phyloP scores from a whole-genome alignment of 106 monocot species.

The Chionographis japonica region DNA sequence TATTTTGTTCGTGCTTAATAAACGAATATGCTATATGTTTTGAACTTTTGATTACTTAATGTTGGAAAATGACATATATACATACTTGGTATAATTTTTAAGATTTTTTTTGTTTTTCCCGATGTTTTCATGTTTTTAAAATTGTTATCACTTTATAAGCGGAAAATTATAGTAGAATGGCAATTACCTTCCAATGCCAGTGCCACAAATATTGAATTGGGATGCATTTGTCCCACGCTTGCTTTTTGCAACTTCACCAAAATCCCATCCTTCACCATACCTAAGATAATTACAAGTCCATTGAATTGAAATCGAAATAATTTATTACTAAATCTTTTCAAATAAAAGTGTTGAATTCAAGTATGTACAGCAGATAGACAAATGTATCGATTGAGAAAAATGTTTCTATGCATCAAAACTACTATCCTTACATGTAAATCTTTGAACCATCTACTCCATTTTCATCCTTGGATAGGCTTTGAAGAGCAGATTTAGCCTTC shows the following conservation, averaged over 20 bases:
- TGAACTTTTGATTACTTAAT: no score
- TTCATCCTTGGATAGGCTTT: constrained; percentile 47
- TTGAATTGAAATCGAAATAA: neutral
- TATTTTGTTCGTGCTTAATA: no score
- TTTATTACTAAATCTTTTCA: no score
- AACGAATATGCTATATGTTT: no score
- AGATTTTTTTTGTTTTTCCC: no score
- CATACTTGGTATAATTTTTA: no score
- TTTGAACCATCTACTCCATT: constrained; percentile 84
- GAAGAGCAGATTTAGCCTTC: constrained; percentile 61
- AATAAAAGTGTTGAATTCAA: neutral
- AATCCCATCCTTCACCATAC: constrained; percentile 96
- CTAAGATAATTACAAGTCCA: constrained; percentile 15
- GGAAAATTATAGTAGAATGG: neutral
- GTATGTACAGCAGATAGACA: neutral
- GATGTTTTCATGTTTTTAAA: no score
- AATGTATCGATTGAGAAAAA: neutral
- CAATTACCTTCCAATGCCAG: constrained; percentile 69
- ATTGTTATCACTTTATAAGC: no score
- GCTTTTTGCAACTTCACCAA: constrained; percentile 93
- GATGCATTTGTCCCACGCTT: constrained; percentile 79
- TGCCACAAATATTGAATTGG: constrained; percentile 74
- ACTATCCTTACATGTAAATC: constrained; percentile 62
- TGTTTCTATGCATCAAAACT: neutral
- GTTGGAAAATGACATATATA: no score